A percentile compares a stretch with the other conserved stretches of the same genome.
These are phyloP conservation scores for Sedum album DNA, from an alignment of 164 flowering plant genomes.

Conservation along the genomic window DNA sequence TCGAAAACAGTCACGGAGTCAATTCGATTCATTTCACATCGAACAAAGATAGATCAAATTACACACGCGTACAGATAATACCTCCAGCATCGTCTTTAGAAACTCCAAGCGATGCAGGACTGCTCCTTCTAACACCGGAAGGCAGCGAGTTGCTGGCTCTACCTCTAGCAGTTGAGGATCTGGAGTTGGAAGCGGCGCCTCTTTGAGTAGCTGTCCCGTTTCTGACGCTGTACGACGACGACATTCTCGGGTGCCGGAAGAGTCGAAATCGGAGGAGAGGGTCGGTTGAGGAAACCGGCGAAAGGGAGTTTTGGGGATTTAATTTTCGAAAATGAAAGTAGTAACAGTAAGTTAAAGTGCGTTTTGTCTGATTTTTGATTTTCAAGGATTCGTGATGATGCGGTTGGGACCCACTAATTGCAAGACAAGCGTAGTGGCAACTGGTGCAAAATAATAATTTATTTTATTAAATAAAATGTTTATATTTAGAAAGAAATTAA, in stretches of 20 bases:
- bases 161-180: slow-evolving; percentile 37
- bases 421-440: neutral
- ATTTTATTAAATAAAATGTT: too few relatives aligned
- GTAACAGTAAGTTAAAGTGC: neutral
- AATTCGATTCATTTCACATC: neutral
- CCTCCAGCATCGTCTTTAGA: slow-evolving; percentile 31
- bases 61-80: too few relatives aligned
- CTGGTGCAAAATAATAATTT: too few relatives aligned
- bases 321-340: neutral
- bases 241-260: neutral
- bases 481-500: too few relatives aligned
- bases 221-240: neutral
- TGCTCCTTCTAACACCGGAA: slow-evolving; percentile 32
- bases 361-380: neutral
- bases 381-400: neutral
- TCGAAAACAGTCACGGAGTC: neutral
- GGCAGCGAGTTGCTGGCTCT: slow-evolving; percentile 28
- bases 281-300: neutral
- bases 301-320: neutral
- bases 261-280: neutral
- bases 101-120: slow-evolving; percentile 21
- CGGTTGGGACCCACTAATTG: slow-evolving; percentile 8
- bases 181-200: slow-evolving; percentile 17
- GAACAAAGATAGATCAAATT: neutral
- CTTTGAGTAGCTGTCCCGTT: neutral